These are phyloP conservation scores for Trichoderma breve DNA, from an alignment of 2,329 filamentous ascomycete genomes.

Conservation along the genomic window DNA sequence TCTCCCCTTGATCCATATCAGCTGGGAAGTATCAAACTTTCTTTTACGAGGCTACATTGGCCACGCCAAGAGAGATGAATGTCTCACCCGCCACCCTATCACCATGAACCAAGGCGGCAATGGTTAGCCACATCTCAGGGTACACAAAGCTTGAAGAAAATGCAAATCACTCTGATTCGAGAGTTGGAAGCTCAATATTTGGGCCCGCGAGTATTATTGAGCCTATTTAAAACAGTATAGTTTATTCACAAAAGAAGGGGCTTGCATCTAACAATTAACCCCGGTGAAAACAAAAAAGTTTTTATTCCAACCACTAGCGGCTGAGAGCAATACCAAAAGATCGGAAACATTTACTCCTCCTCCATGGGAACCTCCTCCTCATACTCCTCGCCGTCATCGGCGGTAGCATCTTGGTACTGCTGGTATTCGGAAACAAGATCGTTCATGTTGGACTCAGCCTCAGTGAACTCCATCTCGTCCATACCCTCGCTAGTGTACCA, in stretches of 20 bases:
- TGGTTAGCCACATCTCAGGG: neutral
- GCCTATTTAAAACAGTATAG: conserved; percentile 19
- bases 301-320: neutral
- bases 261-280: conserved; percentile 18
- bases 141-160: neutral
- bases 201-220: conserved; percentile 14
- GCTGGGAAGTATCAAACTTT: neutral
- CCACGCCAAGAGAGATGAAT: neutral
- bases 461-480: conserved; percentile 99
- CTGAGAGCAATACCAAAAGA: neutral
- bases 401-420: conserved; percentile 98
- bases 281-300: conserved; percentile 18
- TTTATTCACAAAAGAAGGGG: conserved; percentile 19
- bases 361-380: conserved; percentile 79
- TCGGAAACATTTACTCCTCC: conserved; percentile 31
- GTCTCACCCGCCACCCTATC: neutral
- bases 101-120: neutral
- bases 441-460: conserved; percentile 99
- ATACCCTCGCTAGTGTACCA: conserved; percentile 99
- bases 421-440: conserved; percentile 99
- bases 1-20: neutral
- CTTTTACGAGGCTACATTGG: neutral
- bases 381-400: conserved; percentile 94
- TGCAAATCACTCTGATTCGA: neutral
- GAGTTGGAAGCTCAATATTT: neutral